Conservation (phyloP, 2,329 filamentous ascomycete species). For the Plectosphaerella plurivora region DNA sequence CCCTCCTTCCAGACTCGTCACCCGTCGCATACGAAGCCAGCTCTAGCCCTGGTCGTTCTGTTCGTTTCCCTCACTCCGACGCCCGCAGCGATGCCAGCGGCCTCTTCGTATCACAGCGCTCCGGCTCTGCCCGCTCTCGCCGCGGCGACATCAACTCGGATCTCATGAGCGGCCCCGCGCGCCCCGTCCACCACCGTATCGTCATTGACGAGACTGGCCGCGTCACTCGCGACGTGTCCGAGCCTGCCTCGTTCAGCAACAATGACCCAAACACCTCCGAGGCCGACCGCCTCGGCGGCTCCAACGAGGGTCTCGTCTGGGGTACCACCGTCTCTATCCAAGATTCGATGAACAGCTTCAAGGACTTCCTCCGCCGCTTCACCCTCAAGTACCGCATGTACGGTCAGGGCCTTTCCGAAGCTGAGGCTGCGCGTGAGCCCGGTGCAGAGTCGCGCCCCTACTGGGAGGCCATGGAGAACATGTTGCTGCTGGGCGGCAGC, state of each 20-base stretch:
- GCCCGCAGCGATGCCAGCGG: conserved; percentile 79
- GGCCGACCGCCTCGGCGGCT: conserved; percentile 79
- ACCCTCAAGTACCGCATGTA: conserved; percentile 93
- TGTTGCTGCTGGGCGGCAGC: conserved; percentile 80
- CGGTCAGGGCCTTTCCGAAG: conserved; percentile 75
- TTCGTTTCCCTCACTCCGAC: conserved; percentile 61
- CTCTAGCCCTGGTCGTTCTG: conserved; percentile 72
- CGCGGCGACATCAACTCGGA: conserved; percentile 88
- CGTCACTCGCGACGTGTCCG: conserved; percentile 52
- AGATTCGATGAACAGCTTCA: conserved; percentile 82
- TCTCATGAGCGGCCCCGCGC: conserved; percentile 52
- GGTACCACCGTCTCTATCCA: conserved; percentile 94
- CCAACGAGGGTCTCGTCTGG: conserved; percentile 83
- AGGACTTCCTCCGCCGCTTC: conserved; percentile 89
- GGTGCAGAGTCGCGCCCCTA: conserved; percentile 79
- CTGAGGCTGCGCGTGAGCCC: conserved; percentile 65
- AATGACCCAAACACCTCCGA: conserved; percentile 83
- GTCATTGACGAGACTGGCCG: conserved; percentile 56
- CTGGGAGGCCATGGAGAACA: conserved; percentile 78
- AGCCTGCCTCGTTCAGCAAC: conserved; percentile 57
- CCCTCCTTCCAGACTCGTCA: conserved; percentile 66
- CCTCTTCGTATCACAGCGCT: conserved; percentile 66
- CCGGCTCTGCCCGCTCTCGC: conserved; percentile 55
- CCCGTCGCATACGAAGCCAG: conserved; percentile 88
- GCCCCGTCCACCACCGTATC: conserved; percentile 43